Evolutionary conservation across 75 land plant species (phyloP), one percentile per base, ranked within the genome.

Genomic region (Adiantum capillusveneris): DNA sequence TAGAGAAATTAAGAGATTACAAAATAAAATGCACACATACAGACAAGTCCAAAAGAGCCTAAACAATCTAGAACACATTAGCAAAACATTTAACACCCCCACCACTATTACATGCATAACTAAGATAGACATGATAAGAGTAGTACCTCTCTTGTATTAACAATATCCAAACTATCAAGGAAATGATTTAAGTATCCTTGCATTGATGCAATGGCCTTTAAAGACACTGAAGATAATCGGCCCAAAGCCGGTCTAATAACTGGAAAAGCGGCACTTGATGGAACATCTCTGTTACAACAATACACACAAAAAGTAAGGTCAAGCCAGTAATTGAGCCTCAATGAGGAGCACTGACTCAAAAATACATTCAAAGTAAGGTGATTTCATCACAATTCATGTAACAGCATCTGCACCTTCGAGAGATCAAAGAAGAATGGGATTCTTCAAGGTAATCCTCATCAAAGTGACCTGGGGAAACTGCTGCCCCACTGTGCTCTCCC

Each of bases 241-340:
- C 90, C 96, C 37, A 94, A 34, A 51, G 87, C 81, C 27, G 98
- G 98, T 17, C 87, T 80, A 64, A 94, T 89, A 25, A 94, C 69
- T 25, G 87, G 85, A 44, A 94, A 73, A 37, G 96, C 98, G 36
- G 98, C 98, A 68, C 75, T 82, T n/a, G 98, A 89, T 27, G 98
- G 98, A 68, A 94, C 85, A 73, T 94, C 85, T 74, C 85, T 91
- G 77, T 62, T 55, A 41, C 21, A 2, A 46, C 21, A 17, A n/a
- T 6, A 46, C 5, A 46, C 2, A 6, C n/a, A 46, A 17, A 17
- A 17, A 46, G 49, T 46, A 46, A 46, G n/a, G 49, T 17, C n/a
- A n/a, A 6, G 12, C 3, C 37, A 34, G 3, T 9, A 34, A 34
- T 34, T 34, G 49, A n/a, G 49, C 49, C 14, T 6, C 14, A 46